These are phyloP conservation scores for Phallus indusiatus DNA, from an alignment of 768 basidiomycete species.

Conservation along the genomic window DNA sequence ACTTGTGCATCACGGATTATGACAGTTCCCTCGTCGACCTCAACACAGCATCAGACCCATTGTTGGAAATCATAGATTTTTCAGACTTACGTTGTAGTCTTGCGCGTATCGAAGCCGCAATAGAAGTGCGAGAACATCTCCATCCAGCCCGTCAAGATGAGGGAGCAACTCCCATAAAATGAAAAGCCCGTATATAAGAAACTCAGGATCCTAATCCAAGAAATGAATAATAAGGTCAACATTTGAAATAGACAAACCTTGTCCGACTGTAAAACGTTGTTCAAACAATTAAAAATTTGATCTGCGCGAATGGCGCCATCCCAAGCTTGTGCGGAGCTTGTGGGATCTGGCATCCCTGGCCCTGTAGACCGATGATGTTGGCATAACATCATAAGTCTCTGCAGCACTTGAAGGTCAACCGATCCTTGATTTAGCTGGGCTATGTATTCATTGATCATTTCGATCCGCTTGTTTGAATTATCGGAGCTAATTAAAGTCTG, in stretches of 20 bases:
- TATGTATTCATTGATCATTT: constrained; percentile 48
- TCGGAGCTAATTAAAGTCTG: constrained; percentile 29
- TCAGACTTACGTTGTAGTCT: constrained; percentile 51
- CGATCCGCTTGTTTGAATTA: constrained; percentile 27
- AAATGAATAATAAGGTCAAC: neutral
- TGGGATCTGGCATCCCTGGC: neutral
- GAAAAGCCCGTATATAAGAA: constrained; percentile 71
- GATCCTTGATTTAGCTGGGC: constrained; percentile 41
- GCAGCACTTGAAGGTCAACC: constrained; percentile 45
- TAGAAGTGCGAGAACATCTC: constrained; percentile 62
- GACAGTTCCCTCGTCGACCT: constrained; percentile 81
- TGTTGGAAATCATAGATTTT: neutral
- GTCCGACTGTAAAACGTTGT: constrained; percentile 50
- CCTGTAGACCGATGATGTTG: constrained; percentile 20
- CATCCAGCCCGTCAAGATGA: constrained; percentile 72
- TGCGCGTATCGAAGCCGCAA: constrained; percentile 67
- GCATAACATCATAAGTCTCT: constrained; percentile 58
- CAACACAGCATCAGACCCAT: neutral
- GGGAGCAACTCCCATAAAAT: constrained; percentile 73
- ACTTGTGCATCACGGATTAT: constrained; percentile 57
- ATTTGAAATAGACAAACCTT: constrained; percentile 35
- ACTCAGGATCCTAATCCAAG: constrained; percentile 42
- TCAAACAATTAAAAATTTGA: constrained; percentile 54
- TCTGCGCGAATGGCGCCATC: constrained; percentile 62
- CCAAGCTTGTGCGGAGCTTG: constrained; percentile 48